Evolutionary conservation across 2,329 filamentous ascomycete genomes (phyloP).

Genomic region (Phaeoacremonium minimum): DNA sequence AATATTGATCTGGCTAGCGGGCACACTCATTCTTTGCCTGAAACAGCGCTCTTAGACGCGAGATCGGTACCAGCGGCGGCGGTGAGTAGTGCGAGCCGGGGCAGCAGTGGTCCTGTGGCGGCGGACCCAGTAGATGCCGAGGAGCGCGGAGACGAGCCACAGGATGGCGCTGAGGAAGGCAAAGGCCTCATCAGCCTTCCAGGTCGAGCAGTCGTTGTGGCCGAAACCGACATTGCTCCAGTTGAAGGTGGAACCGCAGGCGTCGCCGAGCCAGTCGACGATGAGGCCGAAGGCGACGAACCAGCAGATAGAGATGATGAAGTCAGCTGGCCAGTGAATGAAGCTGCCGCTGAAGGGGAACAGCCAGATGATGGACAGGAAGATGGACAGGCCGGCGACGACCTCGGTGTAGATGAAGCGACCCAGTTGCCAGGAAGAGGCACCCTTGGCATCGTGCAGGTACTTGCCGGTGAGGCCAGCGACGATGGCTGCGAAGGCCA

Average conservation of each 20-base stretch:
- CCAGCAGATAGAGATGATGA: slow-evolving; percentile 66
- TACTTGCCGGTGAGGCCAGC: slow-evolving; percentile 66
- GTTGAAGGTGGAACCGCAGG: slow-evolving; percentile 54
- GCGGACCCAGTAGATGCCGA: slow-evolving; percentile 52
- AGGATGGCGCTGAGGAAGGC: slow-evolving; percentile 65
- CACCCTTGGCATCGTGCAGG: slow-evolving; percentile 44
- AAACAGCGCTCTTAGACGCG: slow-evolving; percentile 27
- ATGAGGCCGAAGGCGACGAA: slow-evolving; percentile 66
- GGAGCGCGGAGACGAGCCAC: slow-evolving; percentile 62
- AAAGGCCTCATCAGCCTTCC: slow-evolving; percentile 69
- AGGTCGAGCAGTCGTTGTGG: slow-evolving; percentile 56
- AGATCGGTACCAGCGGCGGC: slow-evolving; percentile 38
- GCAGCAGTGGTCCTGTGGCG: slow-evolving; percentile 29
- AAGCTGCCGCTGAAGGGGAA: slow-evolving; percentile 66
- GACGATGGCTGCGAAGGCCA: slow-evolving; percentile 69
- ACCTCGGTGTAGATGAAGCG: slow-evolving; percentile 75
- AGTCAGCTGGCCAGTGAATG: slow-evolving; percentile 66
- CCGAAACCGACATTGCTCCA: slow-evolving; percentile 51
- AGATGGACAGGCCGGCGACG: slow-evolving; percentile 63
- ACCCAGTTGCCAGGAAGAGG: slow-evolving; percentile 49
- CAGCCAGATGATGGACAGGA: slow-evolving; percentile 68
- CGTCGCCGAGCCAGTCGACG: slow-evolving; percentile 45
- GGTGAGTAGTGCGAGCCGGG: slow-evolving; percentile 14
- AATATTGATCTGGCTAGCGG: too few species aligned
- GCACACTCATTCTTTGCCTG: not conserved